phyloP scores from a whole-genome alignment of 257 asterid species.

The Solanum boliviense region DNA sequence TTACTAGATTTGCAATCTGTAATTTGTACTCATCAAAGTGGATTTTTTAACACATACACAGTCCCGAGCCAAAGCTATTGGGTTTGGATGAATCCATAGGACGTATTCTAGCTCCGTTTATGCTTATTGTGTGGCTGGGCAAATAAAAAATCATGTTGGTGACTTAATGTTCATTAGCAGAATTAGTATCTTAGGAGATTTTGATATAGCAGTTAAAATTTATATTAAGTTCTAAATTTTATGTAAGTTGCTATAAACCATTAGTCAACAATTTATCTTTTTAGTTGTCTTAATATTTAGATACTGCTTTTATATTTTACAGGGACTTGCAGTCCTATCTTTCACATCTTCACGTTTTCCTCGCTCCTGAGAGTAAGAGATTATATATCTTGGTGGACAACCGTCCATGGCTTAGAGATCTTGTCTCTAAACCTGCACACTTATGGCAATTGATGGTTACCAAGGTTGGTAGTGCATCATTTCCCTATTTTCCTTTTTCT shows the following conservation, averaged over 20 bases:
- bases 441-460: slow-evolving; percentile 97
- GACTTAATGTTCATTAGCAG: not conserved
- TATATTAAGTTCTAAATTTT: not conserved
- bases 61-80: not conserved
- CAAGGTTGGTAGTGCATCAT: slow-evolving; percentile 44
- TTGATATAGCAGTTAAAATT: not conserved
- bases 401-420: slow-evolving; percentile 87
- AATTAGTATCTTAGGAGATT: not conserved
- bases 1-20: not conserved
- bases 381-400: slow-evolving; percentile 83
- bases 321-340: slow-evolving; percentile 96
- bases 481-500: not conserved
- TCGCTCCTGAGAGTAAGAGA: slow-evolving; percentile 72
- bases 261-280: not conserved
- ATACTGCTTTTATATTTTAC: slow-evolving; percentile 7
- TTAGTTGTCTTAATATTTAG: not conserved
- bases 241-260: not conserved
- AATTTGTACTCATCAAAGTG: not conserved
- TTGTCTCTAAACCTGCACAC: slow-evolving; percentile 66
- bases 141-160: not conserved
- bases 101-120: not conserved
- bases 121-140: not conserved
- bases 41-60: not conserved
- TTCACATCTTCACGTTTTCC: slow-evolving; percentile 74
- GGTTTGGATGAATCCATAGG: not conserved